phyloP scores from a whole-genome alignment of 306 rosid species.

The Sicyos edulis region DNA sequence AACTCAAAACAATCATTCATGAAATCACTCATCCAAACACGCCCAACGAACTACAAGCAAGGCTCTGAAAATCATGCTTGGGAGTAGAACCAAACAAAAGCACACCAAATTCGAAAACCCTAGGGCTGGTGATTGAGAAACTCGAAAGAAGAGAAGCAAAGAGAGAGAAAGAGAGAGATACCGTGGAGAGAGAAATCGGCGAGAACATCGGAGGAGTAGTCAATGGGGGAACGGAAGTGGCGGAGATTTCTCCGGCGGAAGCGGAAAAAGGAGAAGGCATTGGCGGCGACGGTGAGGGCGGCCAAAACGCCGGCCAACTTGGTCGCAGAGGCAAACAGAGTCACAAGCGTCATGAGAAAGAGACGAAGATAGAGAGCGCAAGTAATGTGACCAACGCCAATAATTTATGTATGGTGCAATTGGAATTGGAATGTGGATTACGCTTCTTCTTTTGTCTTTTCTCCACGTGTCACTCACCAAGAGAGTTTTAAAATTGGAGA shows the following conservation, averaged over 20 bases:
- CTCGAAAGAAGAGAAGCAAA: too few relatives aligned
- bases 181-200: constrained; percentile 59
- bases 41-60: not conserved
- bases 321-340: constrained; percentile 60
- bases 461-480: constrained; percentile 7
- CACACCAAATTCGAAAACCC: not conserved
- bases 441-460: not conserved
- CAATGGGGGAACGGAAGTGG: constrained; percentile 63
- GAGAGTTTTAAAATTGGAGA: too few relatives aligned
- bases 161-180: constrained; percentile 12
- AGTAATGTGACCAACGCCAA: not conserved
- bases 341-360: constrained; percentile 39
- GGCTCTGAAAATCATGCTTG: not conserved
- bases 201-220: constrained; percentile 56
- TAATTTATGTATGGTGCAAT: too few relatives aligned
- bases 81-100: not conserved
- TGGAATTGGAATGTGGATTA: too few relatives aligned
- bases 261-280: constrained; percentile 62
- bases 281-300: constrained; percentile 62
- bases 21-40: too few relatives aligned
- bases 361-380: not conserved
- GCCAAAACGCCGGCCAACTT: constrained; percentile 66
- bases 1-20: too few relatives aligned
- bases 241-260: constrained; percentile 58
- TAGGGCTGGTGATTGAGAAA: not conserved